Conservation (phyloP, 148 eudicot genomes). For the Simmondsia chinensis region DNA sequence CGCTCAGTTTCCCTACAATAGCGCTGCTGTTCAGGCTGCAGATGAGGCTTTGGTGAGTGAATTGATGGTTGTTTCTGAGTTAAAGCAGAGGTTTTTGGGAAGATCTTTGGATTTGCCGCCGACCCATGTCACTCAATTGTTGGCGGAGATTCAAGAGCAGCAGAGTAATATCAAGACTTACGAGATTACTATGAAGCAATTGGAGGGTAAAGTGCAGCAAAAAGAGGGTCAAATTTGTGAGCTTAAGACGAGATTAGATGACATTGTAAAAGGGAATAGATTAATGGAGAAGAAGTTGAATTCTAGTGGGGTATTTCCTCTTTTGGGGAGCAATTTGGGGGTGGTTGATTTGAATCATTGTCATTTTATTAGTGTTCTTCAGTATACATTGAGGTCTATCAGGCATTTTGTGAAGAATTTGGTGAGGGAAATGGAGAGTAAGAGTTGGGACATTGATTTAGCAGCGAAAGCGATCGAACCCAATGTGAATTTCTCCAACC, state of each 20-base stretch:
- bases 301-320: constrained; percentile 42
- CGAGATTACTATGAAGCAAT: constrained; percentile 70
- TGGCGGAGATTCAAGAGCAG: constrained; percentile 87
- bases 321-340: constrained; percentile 29
- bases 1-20: constrained; percentile 72
- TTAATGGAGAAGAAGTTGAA: constrained; percentile 41
- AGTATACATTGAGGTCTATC: constrained; percentile 39
- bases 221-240: constrained; percentile 21
- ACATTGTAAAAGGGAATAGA: constrained; percentile 17
- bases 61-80: constrained; percentile 44
- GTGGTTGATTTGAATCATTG: constrained; percentile 27
- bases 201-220: constrained; percentile 35
- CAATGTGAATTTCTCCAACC: constrained; percentile 18
- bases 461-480: constrained; percentile 54
- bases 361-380: constrained; percentile 46
- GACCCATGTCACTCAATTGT: constrained; percentile 56
- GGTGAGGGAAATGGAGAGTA: constrained; percentile 62
- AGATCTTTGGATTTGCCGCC: constrained; percentile 58
- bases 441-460: constrained; percentile 58
- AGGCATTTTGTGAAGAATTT: constrained; percentile 56
- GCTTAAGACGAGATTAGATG: constrained; percentile 21
- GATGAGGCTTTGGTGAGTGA: constrained; percentile 60
- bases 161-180: constrained; percentile 75
- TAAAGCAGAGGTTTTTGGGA: constrained; percentile 42
- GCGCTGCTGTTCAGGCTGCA: constrained; percentile 44